These are phyloP conservation scores for Pythium folliculosum DNA, from an alignment of 352 stramenopile species.

Conservation along the genomic window DNA sequence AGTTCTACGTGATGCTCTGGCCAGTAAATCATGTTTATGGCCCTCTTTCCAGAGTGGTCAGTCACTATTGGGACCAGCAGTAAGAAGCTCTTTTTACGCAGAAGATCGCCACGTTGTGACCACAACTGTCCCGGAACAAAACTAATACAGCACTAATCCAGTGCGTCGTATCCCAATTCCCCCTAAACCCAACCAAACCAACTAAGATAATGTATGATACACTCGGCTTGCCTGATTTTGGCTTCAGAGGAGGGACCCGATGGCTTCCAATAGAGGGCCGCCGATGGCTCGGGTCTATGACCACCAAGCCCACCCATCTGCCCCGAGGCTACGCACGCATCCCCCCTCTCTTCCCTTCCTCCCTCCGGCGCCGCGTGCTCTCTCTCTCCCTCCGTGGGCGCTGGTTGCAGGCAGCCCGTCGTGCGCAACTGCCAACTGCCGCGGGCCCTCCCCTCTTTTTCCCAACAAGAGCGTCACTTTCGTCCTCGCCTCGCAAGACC, in stretches of 20 bases:
- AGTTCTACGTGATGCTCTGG: neutral
- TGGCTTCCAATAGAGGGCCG: constrained; percentile 18
- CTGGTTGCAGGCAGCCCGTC: constrained; percentile 8
- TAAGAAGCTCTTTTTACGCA: neutral
- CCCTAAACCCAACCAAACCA: too few species aligned
- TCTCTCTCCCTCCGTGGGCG: constrained; percentile 9
- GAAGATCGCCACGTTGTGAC: constrained; percentile 24
- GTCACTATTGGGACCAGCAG: constrained; percentile 8
- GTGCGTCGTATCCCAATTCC: neutral
- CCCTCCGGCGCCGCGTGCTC: constrained; percentile 8
- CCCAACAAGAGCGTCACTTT: constrained; percentile 21
- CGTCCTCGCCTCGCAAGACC: constrained; percentile 24
- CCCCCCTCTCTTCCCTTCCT: constrained; percentile 15
- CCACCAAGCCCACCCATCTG: constrained; percentile 29
- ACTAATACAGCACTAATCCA: neutral
- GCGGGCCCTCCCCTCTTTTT: neutral
- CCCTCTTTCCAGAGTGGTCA: neutral
- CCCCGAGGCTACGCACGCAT: constrained; percentile 21
- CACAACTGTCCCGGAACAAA: constrained; percentile 3
- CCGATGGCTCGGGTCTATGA: constrained; percentile 9
- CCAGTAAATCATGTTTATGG: constrained; percentile 4
- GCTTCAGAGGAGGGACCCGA: constrained; percentile 9
- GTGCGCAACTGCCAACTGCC: constrained; percentile 20
- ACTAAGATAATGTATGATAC: constrained; percentile 4
- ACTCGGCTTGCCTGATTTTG: neutral